Conservation (phyloP, 352 stramenopile species). For the Pythium brassicae region DNA sequence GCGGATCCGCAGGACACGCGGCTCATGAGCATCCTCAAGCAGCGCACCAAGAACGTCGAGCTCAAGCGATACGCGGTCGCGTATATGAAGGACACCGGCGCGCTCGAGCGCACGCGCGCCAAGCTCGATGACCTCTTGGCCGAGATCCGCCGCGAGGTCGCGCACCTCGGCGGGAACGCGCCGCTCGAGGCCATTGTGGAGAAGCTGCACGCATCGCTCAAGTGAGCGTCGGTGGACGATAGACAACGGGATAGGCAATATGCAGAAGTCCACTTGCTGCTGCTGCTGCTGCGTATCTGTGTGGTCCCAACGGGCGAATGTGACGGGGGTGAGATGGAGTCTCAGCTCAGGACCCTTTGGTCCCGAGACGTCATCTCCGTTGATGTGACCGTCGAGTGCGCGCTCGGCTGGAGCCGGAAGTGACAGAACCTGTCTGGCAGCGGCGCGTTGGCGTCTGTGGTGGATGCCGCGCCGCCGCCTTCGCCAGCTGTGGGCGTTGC, state of each 20-base stretch:
- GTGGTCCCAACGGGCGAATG: no score
- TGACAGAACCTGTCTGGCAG: slow-evolving; percentile 21
- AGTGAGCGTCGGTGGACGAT: slow-evolving; percentile 14
- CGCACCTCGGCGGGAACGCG: slow-evolving; percentile 46
- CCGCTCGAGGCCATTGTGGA: slow-evolving; percentile 56
- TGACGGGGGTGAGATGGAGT: no score
- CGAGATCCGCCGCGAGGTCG: slow-evolving; percentile 46
- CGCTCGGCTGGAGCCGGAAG: slow-evolving; percentile 25
- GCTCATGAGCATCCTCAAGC: slow-evolving; percentile 95
- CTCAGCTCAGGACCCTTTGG: slow-evolving; percentile 13
- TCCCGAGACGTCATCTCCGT: slow-evolving; percentile 24
- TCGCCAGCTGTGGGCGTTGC: not conserved
- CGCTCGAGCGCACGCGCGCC: slow-evolving; percentile 44
- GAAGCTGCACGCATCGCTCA: slow-evolving; percentile 48
- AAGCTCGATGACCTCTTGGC: slow-evolving; percentile 50
- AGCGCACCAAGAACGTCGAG: slow-evolving; percentile 93
- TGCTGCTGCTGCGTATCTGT: no score
- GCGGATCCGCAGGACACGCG: slow-evolving; percentile 74
- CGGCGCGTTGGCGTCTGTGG: not conserved
- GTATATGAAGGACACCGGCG: slow-evolving; percentile 70
- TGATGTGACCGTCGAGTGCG: slow-evolving; percentile 18
- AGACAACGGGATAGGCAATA: no score
- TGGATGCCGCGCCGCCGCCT: not conserved
- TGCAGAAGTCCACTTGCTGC: no score
- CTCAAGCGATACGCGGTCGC: slow-evolving; percentile 94